Conservation (phyloP, 2,329 filamentous ascomycete genomes). For the Aspergillus pseudoviridinutans region DNA sequence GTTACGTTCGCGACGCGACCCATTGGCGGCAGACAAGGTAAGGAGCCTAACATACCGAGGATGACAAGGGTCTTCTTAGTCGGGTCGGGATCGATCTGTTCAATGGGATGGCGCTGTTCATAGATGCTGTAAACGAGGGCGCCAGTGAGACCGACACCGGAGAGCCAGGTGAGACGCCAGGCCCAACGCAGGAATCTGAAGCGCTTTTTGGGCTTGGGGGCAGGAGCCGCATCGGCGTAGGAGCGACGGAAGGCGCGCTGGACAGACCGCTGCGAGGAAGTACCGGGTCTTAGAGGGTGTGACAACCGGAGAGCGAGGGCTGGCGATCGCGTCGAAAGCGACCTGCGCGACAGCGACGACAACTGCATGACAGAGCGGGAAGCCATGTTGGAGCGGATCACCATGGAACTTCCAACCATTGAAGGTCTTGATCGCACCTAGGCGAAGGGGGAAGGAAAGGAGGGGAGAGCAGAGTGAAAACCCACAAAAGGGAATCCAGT, state of each 20-base stretch:
- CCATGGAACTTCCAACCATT: conserved; percentile 35
- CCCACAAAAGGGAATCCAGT: conserved; percentile 13
- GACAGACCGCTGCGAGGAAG: conserved; percentile 19
- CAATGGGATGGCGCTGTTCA: conserved; percentile 71
- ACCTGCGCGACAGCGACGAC: conserved; percentile 35
- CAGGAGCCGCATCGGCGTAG: conserved; percentile 49
- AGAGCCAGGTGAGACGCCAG: conserved; percentile 79
- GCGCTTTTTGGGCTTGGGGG: conserved; percentile 50
- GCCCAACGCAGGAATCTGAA: conserved; percentile 71
- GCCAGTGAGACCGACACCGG: conserved; percentile 63
- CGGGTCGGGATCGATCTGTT: conserved; percentile 76
- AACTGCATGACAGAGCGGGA: conserved; percentile 30
- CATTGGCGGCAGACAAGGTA: conserved; percentile 1
- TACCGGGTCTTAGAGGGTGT: conserved; percentile 23
- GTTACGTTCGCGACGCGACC: neutral
- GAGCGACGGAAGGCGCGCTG: conserved; percentile 42
- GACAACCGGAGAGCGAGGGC: conserved; percentile 22
- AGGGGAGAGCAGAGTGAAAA: neutral
- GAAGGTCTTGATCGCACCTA: conserved; percentile 22
- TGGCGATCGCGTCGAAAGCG: conserved; percentile 28
- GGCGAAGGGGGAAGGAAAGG: conserved; percentile 6
- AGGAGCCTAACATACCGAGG: conserved; percentile 60
- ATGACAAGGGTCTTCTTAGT: conserved; percentile 96
- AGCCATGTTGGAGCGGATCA: conserved; percentile 31
- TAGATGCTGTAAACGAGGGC: conserved; percentile 81